These are phyloP conservation scores for Crithidia brevicula DNA, from an alignment of 208 protist species.

Conservation along the genomic window DNA sequence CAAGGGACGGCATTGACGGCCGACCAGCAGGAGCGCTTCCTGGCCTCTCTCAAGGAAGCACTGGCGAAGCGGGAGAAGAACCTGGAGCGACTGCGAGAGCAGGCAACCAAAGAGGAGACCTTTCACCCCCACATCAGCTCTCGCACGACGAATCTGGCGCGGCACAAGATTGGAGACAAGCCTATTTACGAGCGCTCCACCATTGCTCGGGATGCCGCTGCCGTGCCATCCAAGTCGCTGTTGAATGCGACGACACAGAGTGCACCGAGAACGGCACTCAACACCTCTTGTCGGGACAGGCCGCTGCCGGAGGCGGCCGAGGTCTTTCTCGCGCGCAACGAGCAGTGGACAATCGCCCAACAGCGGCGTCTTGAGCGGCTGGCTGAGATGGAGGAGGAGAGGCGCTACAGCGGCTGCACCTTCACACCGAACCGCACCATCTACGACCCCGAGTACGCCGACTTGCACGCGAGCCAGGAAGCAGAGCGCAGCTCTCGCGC, in stretches of 20 bases:
- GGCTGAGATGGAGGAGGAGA: constrained; percentile 26
- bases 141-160: constrained; percentile 32
- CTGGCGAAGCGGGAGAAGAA: constrained; percentile 26
- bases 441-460: not conserved
- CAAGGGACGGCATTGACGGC: not conserved
- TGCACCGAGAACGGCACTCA: not conserved
- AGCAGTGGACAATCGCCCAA: constrained; percentile 43
- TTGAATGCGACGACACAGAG: not conserved
- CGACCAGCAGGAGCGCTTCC: constrained; percentile 17
- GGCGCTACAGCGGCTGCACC: constrained; percentile 27
- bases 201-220: constrained; percentile 3
- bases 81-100: constrained; percentile 20
- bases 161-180: constrained; percentile 34
- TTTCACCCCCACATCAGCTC: constrained; percentile 47
- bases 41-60: constrained; percentile 39
- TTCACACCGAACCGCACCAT: constrained; percentile 33
- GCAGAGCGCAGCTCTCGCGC: not conserved
- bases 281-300: not conserved
- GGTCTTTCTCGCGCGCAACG: constrained; percentile 45
- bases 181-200: constrained; percentile 47
- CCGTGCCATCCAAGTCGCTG: constrained; percentile 2
- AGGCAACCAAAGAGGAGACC: constrained; percentile 33
- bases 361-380: constrained; percentile 26
- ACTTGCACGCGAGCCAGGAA: not conserved
- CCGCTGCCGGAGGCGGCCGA: constrained; percentile 22